Base-by-base conservation (phyloP, 179 eudicot species). In the Spinacia oleracea region DNA sequence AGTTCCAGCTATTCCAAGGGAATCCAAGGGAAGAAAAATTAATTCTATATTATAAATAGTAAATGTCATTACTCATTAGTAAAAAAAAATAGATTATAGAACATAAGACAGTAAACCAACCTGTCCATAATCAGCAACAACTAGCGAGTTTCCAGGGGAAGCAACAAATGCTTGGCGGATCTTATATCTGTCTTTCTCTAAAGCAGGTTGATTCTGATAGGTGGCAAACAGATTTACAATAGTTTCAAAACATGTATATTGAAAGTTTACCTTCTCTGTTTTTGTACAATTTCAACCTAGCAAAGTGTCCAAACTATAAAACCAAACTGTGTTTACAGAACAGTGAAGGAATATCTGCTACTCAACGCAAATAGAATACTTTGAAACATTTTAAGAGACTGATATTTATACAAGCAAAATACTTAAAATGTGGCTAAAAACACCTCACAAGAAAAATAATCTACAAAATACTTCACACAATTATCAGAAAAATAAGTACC, bases 81-180 rank as follows among this genome's bases (percentile, higher is more conserved):
- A 53, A 46, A 59, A 11, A 50, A n/a, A 63, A 34, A n/a, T n/a
- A n/a, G 4, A 53, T 1, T 4, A 15, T 46, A 3, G 67, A n/a
- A n/a, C n/a, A n/a, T 51, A 59, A 75, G 42, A 56, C 34, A 63
- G 67, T 69, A 29, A 35, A 58, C 75, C 70, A 68, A 92, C 99
- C 96, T 96, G 99, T 79, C 99, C 99, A 82, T 96, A 96, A 87
- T 96, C 99, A 83, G 99, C 99, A 85, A 96, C 99, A 68, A 96
- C 85, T 62, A 96, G 90, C 5, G 97, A 89, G 79, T 96, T 96
- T 67, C 98, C 99, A 20, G 94, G 96, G 70, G 92, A 81, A 81
- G 99, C 97, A 85, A 94, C 81, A 84, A 96, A 96, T 72, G 99
- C 98, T 79, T 92, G 94, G 63, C 99, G 97, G 53, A 96, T 96